Evolutionary conservation across 1,284 basidiomycete species (phyloP), one percentile per base, ranked within the genome.

Genomic region (Takashimella tepidaria): DNA sequence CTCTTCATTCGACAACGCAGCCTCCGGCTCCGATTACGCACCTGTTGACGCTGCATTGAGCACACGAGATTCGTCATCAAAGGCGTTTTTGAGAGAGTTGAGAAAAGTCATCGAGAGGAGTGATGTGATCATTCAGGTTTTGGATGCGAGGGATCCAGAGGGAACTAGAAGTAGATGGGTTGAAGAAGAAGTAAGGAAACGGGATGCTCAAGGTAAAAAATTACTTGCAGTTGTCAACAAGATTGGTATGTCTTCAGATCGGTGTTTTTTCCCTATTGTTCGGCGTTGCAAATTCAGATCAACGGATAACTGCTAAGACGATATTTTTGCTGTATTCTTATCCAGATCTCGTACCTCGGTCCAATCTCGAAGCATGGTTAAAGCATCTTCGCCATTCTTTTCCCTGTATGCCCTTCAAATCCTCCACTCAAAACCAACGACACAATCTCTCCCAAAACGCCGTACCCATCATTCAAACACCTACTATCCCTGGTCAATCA

Each of bases 361-460:
- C 85, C 16, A 96, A 96, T 65, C 89, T 93, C 3, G 86, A 93
- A 69, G 81, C 82, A 41, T 98, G 95, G 95, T 79, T 98, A 21
- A 84, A 84, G 56, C 84, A 95, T 71, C 82, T 98, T 4, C 85
- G 92, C 12, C 89, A 96, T 70, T 85, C 87, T 16, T 92, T 92
- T 4, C 92, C 95, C 0, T 93, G 92, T 0, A 82, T 98, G 50
- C 91, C 96, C 0, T 98, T 98, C 80, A 87, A 90, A 59, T 92
- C 91, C 0, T 88, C 88, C 0, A 85, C 88, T 1, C 84, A 89
- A 42, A 74, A 79, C 49, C 92, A 95, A 71, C 84, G 92, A 31
- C 81, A 82, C 11, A 86, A 89, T 70, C 83, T 93, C 40, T 87
- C 78, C 37, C 73, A 75, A 58, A 70, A 69, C 45, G 56, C 68